These are phyloP conservation scores for Pisolithus tinctorius DNA, from an alignment of 768 basidiomycete species.

Conservation along the genomic window DNA sequence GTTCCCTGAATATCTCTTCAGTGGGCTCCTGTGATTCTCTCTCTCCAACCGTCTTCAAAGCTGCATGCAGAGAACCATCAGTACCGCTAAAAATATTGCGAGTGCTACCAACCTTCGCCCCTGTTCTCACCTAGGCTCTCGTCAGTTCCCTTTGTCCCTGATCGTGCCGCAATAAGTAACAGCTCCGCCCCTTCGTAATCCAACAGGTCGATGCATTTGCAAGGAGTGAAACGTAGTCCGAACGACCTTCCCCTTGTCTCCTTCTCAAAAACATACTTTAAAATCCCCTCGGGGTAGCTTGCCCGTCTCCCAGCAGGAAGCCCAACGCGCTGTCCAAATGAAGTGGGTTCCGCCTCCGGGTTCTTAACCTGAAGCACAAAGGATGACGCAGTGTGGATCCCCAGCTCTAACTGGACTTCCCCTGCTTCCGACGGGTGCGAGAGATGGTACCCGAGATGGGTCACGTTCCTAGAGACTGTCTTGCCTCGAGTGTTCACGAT, in stretches of 20 bases:
- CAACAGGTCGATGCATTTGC: slow-evolving; percentile 44
- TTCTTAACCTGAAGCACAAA: slow-evolving; percentile 61
- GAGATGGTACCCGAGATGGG: slow-evolving; percentile 53
- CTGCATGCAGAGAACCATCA: slow-evolving; percentile 20
- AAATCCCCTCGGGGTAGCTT: slow-evolving; percentile 41
- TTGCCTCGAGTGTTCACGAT: slow-evolving; percentile 44
- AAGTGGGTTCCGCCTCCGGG: slow-evolving; percentile 37
- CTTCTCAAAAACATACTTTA: slow-evolving; percentile 44
- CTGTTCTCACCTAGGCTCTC: slow-evolving; percentile 45
- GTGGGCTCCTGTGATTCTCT: slow-evolving; percentile 33
- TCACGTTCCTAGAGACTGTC: slow-evolving; percentile 39
- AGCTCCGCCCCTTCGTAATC: slow-evolving; percentile 50
- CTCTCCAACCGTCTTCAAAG: slow-evolving; percentile 33
- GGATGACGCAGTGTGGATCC: slow-evolving; percentile 44
- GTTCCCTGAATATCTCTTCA: slow-evolving; percentile 39
- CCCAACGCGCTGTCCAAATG: slow-evolving; percentile 23
- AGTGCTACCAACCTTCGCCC: slow-evolving; percentile 37
- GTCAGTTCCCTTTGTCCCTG: slow-evolving; percentile 42
- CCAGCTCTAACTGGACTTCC: slow-evolving; percentile 49
- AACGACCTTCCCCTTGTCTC: slow-evolving; percentile 39
- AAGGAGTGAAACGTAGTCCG: slow-evolving; percentile 46
- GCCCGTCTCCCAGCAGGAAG: slow-evolving; percentile 29
- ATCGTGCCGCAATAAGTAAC: slow-evolving; percentile 46
- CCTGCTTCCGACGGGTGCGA: slow-evolving; percentile 46
- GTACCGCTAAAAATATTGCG: not conserved